phyloP scores from a whole-genome alignment of 257 asterid species.

The Ilex aquifolium region DNA sequence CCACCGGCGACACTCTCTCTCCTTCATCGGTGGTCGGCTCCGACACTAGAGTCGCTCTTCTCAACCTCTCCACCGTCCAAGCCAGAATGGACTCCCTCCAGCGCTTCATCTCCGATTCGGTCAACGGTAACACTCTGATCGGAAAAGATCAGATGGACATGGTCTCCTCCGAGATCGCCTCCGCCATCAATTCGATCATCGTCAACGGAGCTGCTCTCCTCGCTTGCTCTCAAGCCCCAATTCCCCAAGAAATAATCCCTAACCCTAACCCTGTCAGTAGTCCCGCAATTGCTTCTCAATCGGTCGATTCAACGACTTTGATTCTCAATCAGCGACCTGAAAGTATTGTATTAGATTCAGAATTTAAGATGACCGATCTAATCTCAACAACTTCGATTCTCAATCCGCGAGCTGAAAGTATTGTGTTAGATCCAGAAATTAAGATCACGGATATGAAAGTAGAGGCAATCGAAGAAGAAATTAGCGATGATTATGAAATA shows the following conservation, averaged over 20 bases:
- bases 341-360: too few species aligned
- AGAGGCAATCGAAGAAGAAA: neutral
- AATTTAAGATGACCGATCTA: slow-evolving; percentile 4
- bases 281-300: too few species aligned
- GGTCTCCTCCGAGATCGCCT: slow-evolving; percentile 62
- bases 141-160: slow-evolving; percentile 44
- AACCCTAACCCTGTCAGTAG: neutral
- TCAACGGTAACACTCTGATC: slow-evolving; percentile 47
- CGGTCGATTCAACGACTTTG: too few species aligned
- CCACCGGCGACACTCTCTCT: too few species aligned
- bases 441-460: neutral
- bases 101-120: slow-evolving; percentile 52
- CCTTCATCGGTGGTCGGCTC: neutral
- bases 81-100: slow-evolving; percentile 60
- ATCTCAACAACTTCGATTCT: neutral
- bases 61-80: slow-evolving; percentile 54
- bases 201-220: slow-evolving; percentile 73
- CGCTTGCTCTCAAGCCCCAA: slow-evolving; percentile 20
- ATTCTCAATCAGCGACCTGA: too few species aligned
- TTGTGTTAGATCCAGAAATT: too few species aligned
- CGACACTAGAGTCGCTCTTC: slow-evolving; percentile 29
- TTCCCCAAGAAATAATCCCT: neutral
- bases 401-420: too few species aligned
- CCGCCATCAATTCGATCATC: slow-evolving; percentile 64
- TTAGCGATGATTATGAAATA: slow-evolving; percentile 39